phyloP scores from a whole-genome alignment of 2,329 filamentous ascomycete species.

The Aureobasidium sp. region DNA sequence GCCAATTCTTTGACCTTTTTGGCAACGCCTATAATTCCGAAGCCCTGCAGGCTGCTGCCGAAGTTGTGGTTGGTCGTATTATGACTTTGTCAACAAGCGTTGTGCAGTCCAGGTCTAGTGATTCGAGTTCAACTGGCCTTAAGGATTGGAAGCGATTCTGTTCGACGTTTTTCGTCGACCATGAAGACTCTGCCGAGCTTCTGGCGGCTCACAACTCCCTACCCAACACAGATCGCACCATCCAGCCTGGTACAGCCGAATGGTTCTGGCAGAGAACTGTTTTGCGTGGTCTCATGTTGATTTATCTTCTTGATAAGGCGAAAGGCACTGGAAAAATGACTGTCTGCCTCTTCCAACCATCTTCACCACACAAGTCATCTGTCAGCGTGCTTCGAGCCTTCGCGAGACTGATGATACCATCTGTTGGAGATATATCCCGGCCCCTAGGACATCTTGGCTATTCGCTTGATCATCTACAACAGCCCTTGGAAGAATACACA shows the following conservation, averaged over 20 bases:
- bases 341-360: constrained; percentile 44
- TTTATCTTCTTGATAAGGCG: constrained; percentile 52
- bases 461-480: constrained; percentile 48
- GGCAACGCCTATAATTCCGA: constrained; percentile 50
- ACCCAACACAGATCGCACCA: constrained; percentile 3
- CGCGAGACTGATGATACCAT: constrained; percentile 49
- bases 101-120: not conserved
- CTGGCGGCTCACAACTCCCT: constrained; percentile 4
- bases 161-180: constrained; percentile 51
- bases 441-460: constrained; percentile 52
- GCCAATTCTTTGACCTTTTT: constrained; percentile 52
- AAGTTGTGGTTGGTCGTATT: constrained; percentile 53
- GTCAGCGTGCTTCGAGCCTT: constrained; percentile 46
- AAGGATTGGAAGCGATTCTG: constrained; percentile 39
- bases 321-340: constrained; percentile 34
- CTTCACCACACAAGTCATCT: constrained; percentile 52
- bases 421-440: constrained; percentile 51
- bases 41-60: constrained; percentile 46
- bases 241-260: constrained; percentile 33
- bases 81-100: constrained; percentile 10
- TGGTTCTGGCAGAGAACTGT: constrained; percentile 51
- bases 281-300: constrained; percentile 53
- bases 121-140: constrained; percentile 9
- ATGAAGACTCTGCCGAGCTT: constrained; percentile 40
- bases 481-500: constrained; percentile 51